These are phyloP conservation scores for Penicillium sp. DNA, from an alignment of 2,329 filamentous ascomycete species.

Conservation along the genomic window DNA sequence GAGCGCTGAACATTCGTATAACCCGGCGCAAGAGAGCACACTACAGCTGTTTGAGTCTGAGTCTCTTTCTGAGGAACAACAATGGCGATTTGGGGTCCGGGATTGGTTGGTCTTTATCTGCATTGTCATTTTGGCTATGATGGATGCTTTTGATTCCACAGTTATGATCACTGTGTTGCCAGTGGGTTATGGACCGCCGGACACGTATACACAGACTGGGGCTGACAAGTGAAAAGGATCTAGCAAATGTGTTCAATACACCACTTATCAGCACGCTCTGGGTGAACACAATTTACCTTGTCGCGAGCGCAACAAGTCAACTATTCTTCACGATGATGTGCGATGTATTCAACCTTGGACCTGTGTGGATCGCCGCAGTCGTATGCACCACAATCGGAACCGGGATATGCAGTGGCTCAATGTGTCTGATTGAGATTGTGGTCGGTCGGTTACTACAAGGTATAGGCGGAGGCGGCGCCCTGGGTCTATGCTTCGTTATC, in stretches of 20 bases:
- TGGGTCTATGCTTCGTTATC: conserved; percentile 44
- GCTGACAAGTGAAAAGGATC: conserved; percentile 15
- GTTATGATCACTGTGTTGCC: conserved; percentile 49
- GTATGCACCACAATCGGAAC: conserved; percentile 50
- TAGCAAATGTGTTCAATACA: conserved; percentile 37
- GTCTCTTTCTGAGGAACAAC: conserved; percentile 8
- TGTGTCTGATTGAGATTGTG: conserved; percentile 40
- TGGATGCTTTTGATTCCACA: conserved; percentile 52
- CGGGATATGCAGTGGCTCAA: conserved; percentile 43
- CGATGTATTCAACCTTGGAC: conserved; percentile 48
- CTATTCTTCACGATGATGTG: conserved; percentile 31
- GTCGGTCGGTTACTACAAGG: conserved; percentile 49
- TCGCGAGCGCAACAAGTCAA: conserved; percentile 34
- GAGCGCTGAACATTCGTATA: conserved; percentile 11
- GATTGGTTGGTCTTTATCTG: conserved; percentile 45
- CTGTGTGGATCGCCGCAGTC: conserved; percentile 45
- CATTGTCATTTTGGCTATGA: conserved; percentile 47
- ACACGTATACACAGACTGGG: background rate
- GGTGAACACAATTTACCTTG: conserved; percentile 51
- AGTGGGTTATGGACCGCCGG: conserved; percentile 26
- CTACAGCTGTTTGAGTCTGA: conserved; percentile 22
- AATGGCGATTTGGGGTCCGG: conserved; percentile 41
- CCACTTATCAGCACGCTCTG: conserved; percentile 47
- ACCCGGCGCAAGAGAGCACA: conserved; percentile 17
- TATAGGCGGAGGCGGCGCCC: conserved; percentile 48